Evolutionary conservation across 805 yeast species (phyloP).

Genomic region (Scheffersomyces lignosus): DNA sequence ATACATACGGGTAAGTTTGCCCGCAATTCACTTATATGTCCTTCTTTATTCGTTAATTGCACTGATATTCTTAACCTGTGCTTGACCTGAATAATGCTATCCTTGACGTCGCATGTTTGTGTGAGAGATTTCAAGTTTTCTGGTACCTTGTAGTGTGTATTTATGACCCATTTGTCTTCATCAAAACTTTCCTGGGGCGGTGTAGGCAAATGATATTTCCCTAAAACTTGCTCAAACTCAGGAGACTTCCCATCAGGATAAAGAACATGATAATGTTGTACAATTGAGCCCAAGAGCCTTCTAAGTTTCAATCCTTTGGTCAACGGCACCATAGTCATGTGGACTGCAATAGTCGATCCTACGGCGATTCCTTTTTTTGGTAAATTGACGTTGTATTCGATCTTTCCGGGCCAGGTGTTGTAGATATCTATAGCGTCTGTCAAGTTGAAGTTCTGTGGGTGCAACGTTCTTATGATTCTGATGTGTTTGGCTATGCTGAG

Average conservation of each 20-base stretch:
- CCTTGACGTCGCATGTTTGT: slow-evolving; percentile 42
- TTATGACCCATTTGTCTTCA: slow-evolving; percentile 47
- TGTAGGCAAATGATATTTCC: slow-evolving; percentile 23
- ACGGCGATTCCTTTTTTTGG: slow-evolving; percentile 47
- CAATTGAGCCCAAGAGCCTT: slow-evolving; percentile 28
- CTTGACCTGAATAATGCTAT: slow-evolving; percentile 42
- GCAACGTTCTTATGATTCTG: slow-evolving; percentile 45
- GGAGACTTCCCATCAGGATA: slow-evolving; percentile 42
- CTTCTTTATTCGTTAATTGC: slow-evolving; percentile 47
- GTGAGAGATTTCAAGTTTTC: slow-evolving; percentile 37
- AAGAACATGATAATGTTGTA: slow-evolving; percentile 38
- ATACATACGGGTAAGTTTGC: slow-evolving; percentile 51
- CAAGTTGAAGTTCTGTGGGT: slow-evolving; percentile 38
- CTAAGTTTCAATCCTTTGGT: slow-evolving; percentile 45
- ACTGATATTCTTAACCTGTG: slow-evolving; percentile 48
- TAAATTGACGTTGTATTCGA: slow-evolving; percentile 48
- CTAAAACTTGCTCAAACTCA: slow-evolving; percentile 34
- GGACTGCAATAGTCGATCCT: slow-evolving; percentile 45
- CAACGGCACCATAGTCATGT: slow-evolving; percentile 46
- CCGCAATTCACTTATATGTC: slow-evolving; percentile 51
- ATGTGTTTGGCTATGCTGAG: slow-evolving; percentile 36
- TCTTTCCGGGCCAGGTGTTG: slow-evolving; percentile 54
- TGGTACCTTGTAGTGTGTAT: slow-evolving; percentile 43
- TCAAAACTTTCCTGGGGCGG: slow-evolving; percentile 18
- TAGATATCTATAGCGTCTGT: slow-evolving; percentile 46